These are phyloP conservation scores for Balakata baccata DNA, from an alignment of 345 rosid genomes.

Conservation along the genomic window DNA sequence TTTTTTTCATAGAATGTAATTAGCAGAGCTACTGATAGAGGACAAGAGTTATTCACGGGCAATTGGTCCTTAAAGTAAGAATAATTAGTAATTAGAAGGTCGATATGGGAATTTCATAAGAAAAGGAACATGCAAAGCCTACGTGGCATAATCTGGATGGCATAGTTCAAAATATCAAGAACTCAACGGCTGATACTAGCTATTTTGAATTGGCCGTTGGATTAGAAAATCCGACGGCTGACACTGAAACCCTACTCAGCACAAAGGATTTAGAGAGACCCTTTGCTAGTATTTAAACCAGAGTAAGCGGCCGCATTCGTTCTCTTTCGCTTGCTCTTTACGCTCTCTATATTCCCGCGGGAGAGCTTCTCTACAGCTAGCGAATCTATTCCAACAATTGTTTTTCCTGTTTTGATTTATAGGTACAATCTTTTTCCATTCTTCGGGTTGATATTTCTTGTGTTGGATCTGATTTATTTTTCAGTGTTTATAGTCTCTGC, in stretches of 20 bases:
- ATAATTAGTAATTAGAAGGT: too few species aligned
- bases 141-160: background rate
- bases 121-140: background rate
- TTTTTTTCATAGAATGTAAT: background rate
- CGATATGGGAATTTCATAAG: background rate
- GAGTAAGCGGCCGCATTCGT: background rate
- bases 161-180: background rate
- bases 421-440: slow-evolving; percentile 12
- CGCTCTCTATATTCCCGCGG: slow-evolving; percentile 2
- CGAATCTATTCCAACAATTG: background rate
- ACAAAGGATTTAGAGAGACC: background rate
- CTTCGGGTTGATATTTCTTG: too few species aligned
- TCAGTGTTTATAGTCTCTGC: background rate
- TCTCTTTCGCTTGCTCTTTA: slow-evolving; percentile 1
- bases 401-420: background rate
- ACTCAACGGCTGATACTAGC: background rate
- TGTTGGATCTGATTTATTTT: background rate
- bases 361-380: background rate
- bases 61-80: background rate
- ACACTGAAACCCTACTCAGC: slow-evolving; percentile 4
- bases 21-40: background rate
- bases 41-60: background rate
- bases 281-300: background rate
- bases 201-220: background rate
- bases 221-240: slow-evolving; percentile 4